Conservation (phyloP, 257 asterid species). For the Gentiana dahurica region DNA sequence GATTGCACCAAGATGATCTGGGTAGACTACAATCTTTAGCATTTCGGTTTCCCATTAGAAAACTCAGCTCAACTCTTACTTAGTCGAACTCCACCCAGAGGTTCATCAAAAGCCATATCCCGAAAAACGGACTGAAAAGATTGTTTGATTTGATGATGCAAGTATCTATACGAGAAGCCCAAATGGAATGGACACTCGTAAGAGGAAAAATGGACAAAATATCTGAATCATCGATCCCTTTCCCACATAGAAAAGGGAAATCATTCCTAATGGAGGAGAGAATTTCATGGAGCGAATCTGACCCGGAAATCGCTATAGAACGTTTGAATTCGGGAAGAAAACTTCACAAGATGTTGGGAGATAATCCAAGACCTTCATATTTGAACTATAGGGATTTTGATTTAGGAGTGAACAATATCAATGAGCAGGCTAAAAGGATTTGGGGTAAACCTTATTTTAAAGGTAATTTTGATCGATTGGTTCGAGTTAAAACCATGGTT, state of each 20-base stretch:
- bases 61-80: background rate
- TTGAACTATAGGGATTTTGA: too few relatives aligned
- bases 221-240: background rate
- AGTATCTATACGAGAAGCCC: background rate
- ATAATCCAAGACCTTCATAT: background rate
- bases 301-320: background rate
- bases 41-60: background rate
- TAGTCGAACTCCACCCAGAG: slow-evolving; percentile 1
- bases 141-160: background rate
- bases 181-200: background rate
- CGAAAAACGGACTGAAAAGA: background rate
- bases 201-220: slow-evolving; percentile 5
- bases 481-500: background rate
- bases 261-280: background rate
- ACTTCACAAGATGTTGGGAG: too few relatives aligned
- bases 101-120: background rate
- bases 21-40: background rate
- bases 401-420: too few relatives aligned
- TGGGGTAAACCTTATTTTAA: too few relatives aligned
- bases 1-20: background rate
- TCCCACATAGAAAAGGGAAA: slow-evolving; percentile 1
- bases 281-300: background rate
- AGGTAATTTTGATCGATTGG: too few relatives aligned
- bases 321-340: too few relatives aligned
- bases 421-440: background rate